Evolutionary conservation across 2,329 filamentous ascomycete species (phyloP), one percentile per base, ranked within the genome.

Genomic region (Aureobasidium sp.): DNA sequence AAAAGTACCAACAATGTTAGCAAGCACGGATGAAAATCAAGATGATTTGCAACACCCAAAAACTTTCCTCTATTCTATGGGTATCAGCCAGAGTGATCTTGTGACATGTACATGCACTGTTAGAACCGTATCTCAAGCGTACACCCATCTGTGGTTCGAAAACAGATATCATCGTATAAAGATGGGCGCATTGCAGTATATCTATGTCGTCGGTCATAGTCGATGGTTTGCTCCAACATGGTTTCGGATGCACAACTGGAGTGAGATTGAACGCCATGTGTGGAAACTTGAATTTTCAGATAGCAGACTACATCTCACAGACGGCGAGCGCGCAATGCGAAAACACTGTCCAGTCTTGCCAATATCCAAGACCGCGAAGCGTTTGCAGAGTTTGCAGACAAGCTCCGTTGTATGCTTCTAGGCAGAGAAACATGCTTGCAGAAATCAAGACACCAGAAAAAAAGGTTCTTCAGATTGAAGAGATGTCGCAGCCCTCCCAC

Each of bases 401-500:
- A 32, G 27, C 43, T 32, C 56, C 60, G 43, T 26, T 29, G 29
- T 26, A 27, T 27, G 24, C 5, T 6, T n/a, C 10, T 20, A 41
- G 13, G 37, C 27, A 36, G 34, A 36, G 29, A 56, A 32, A 26
- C 20, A 52, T 50, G 15, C 26, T 20, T 46, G 41, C 48, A 41
- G 37, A 36, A n/a, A 48, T 53, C 36, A 52, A 37, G 4, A n/a
- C 24, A 9, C 32, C 41, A 37, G 24, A 34, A 48, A 59, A 41
- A 57, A 57, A 50, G 17, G 10, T 51, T 27, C 43, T 57, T 51
- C 41, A 62, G 48, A 17, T 41, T 41, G 37, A 63, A 59, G 57
- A 47, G 48, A 46, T 67, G 66, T 77, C 73, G 73, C 68, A 70
- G 74, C 70, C 69, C 72, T 74, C 75, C 76, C 75, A 77, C 75